Evolutionary conservation across 208 protist species (phyloP).

Genomic region (Leishmania turanica): DNA sequence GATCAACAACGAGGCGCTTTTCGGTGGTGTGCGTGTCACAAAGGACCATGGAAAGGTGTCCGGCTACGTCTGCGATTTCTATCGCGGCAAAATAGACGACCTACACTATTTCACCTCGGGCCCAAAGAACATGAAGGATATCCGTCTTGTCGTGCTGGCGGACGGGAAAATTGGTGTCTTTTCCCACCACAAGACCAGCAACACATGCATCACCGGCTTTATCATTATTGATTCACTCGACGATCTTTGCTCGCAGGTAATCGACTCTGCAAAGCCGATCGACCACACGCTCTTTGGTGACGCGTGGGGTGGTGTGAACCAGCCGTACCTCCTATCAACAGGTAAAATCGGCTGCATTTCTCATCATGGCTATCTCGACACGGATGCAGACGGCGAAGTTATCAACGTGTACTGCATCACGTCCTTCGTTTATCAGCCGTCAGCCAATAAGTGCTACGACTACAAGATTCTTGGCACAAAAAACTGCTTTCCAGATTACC

Average conservation of each 20-base stretch:
- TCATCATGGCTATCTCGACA: slow-evolving; percentile 62
- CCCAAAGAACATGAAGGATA: slow-evolving; percentile 65
- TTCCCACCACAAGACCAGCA: slow-evolving; percentile 54
- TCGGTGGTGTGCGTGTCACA: slow-evolving; percentile 55
- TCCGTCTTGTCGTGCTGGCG: slow-evolving; percentile 47
- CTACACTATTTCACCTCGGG: slow-evolving; percentile 62
- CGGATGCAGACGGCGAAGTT: slow-evolving; percentile 25
- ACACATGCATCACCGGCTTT: slow-evolving; percentile 56
- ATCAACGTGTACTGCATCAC: slow-evolving; percentile 71
- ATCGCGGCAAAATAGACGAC: slow-evolving; percentile 36
- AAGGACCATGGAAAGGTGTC: slow-evolving; percentile 50
- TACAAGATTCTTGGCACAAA: slow-evolving; percentile 67
- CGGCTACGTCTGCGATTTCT: slow-evolving; percentile 63
- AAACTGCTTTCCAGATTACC: slow-evolving; percentile 63
- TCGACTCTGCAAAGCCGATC: slow-evolving; percentile 51
- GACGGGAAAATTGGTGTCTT: slow-evolving; percentile 60
- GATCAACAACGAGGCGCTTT: slow-evolving; percentile 48
- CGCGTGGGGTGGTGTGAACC: slow-evolving; percentile 64
- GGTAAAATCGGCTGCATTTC: slow-evolving; percentile 68
- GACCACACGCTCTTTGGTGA: slow-evolving; percentile 69
- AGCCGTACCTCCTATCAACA: slow-evolving; percentile 50
- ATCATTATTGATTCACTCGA: slow-evolving; percentile 47
- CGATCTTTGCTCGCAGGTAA: slow-evolving; percentile 47
- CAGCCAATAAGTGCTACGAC: slow-evolving; percentile 51
- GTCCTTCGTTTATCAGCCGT: slow-evolving; percentile 59